Conservation (phyloP, 371 early-diverging fungal species). For the Mortierella sp. region DNA sequence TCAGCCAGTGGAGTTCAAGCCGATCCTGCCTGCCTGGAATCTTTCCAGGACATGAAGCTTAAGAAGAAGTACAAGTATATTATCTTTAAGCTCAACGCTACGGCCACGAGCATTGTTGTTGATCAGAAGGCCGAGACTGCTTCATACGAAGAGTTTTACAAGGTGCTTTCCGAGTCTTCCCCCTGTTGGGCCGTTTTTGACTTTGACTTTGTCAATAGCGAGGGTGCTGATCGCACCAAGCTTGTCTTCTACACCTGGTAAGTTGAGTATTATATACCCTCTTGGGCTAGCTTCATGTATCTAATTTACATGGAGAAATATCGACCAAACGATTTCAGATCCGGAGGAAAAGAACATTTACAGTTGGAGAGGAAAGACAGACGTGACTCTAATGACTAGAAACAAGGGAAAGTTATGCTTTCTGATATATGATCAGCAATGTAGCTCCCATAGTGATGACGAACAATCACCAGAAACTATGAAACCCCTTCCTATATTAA, state of each 20-base stretch:
- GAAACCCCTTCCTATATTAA: too few species aligned
- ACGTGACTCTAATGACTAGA: too few species aligned
- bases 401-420: too few species aligned
- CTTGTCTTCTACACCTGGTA: constrained; percentile 77
- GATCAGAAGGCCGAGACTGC: constrained; percentile 59
- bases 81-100: constrained; percentile 75
- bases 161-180: constrained; percentile 66
- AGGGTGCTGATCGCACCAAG: constrained; percentile 75
- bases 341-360: background rate
- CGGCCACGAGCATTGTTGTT: constrained; percentile 65
- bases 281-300: background rate
- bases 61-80: constrained; percentile 71
- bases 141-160: constrained; percentile 70
- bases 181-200: constrained; percentile 83
- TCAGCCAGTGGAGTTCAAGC: constrained; percentile 70
- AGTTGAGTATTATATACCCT: constrained; percentile 5
- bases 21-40: constrained; percentile 60
- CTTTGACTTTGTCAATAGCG: constrained; percentile 66
- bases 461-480: too few species aligned
- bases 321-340: background rate
- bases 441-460: too few species aligned
- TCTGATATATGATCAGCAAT: too few species aligned
- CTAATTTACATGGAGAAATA: background rate
- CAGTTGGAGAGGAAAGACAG: background rate
- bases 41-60: constrained; percentile 71